Percentiles rank a stretch among this genome's conserved stretches.
Conservation (phyloP, 2,329 filamentous ascomycete genomes). For the Aspergillus aculeatinus region DNA sequence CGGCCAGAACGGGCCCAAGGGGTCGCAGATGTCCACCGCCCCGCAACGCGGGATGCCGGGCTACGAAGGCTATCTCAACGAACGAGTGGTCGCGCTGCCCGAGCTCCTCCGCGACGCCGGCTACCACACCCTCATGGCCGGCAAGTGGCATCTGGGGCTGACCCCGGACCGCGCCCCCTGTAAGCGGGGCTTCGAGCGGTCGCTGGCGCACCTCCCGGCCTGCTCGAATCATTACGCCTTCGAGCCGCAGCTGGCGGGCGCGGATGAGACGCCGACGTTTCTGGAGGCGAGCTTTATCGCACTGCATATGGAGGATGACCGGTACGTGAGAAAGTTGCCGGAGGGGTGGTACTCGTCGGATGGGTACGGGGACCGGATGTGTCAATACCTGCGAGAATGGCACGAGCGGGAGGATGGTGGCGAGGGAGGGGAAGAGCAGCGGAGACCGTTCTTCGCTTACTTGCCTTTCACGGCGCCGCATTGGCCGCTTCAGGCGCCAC, state of each 20-base stretch:
- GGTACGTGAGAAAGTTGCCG: constrained; percentile 48
- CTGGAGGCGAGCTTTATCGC: constrained; percentile 45
- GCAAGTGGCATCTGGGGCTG: constrained; percentile 55
- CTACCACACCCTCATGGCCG: constrained; percentile 38
- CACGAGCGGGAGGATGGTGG: constrained; percentile 37
- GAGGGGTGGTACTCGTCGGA: constrained; percentile 57
- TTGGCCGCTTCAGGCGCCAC: constrained; percentile 62
- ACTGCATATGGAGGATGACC: constrained; percentile 47
- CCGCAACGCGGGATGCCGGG: constrained; percentile 60
- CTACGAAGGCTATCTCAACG: constrained; percentile 53
- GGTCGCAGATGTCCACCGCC: constrained; percentile 52
- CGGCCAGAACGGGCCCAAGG: constrained; percentile 54
- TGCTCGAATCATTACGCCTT: constrained; percentile 60
- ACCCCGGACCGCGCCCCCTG: constrained; percentile 57
- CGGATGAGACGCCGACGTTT: constrained; percentile 44
- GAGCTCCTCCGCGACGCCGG: constrained; percentile 36
- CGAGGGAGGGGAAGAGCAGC: constrained; percentile 28
- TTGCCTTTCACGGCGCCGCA: constrained; percentile 63
- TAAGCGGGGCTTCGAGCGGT: constrained; percentile 59
- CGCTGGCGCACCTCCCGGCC: constrained; percentile 60
- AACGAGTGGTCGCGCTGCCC: constrained; percentile 34
- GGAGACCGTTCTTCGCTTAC: constrained; percentile 59
- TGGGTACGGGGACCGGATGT: constrained; percentile 54
- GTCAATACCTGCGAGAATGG: constrained; percentile 53
- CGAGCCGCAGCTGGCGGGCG: constrained; percentile 46